A percentile compares a stretch with the other conserved stretches of the same genome.
These are phyloP conservation scores for Lepidopterella palustris DNA, from an alignment of 495 filamentous ascomycete species.

Conservation along the genomic window DNA sequence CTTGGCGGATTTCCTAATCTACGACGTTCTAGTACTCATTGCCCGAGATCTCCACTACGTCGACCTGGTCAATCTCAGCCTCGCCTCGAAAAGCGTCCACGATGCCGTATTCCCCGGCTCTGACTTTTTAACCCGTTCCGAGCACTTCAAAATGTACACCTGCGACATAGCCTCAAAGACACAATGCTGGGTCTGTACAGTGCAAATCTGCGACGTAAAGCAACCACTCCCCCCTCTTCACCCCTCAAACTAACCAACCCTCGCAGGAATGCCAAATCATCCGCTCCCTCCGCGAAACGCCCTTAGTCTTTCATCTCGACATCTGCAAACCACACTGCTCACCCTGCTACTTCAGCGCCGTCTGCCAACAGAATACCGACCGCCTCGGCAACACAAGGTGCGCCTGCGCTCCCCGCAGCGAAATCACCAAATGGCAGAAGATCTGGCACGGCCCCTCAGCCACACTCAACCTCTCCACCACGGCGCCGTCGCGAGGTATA, in stretches of 20 bases:
- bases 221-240: background rate
- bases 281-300: background rate
- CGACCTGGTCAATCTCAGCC: slow-evolving; percentile 18
- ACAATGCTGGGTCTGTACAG: slow-evolving; percentile 23
- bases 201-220: slow-evolving; percentile 18
- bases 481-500: background rate
- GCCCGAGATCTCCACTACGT: slow-evolving; percentile 18
- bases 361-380: background rate
- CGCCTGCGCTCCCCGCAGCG: slow-evolving; percentile 4
- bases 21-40: slow-evolving; percentile 24
- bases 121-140: slow-evolving; percentile 4
- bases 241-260: slow-evolving; percentile 1
- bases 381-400: background rate
- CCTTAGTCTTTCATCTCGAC: slow-evolving; percentile 14
- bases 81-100: slow-evolving; percentile 17
- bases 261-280: background rate
- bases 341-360: slow-evolving; percentile 10
- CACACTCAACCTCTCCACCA: background rate
- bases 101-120: slow-evolving; percentile 16
- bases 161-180: slow-evolving; percentile 4
- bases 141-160: slow-evolving; percentile 18
- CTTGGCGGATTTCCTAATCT: slow-evolving; percentile 21
- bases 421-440: slow-evolving; percentile 1
- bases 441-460: background rate
- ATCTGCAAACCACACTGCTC: slow-evolving; percentile 16